phyloP scores from a whole-genome alignment of 257 asterid genomes.

The Agastache rugosa region DNA sequence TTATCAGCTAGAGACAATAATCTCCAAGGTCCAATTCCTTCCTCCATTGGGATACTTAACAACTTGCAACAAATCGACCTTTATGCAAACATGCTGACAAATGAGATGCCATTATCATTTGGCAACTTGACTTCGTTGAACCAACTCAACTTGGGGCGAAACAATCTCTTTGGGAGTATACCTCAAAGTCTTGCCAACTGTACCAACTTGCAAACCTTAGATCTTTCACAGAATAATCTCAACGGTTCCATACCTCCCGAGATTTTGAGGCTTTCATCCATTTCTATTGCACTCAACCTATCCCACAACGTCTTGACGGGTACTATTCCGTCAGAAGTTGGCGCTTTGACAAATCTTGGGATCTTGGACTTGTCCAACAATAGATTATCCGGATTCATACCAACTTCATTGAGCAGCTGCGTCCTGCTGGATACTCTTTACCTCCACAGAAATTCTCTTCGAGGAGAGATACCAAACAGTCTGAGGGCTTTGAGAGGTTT shows the following conservation, averaged over 20 bases:
- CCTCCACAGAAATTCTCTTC: constrained; percentile 28
- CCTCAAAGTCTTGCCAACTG: constrained; percentile 31
- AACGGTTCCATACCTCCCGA: constrained; percentile 27
- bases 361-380: constrained; percentile 32
- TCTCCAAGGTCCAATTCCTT: neutral
- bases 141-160: neutral
- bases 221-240: constrained; percentile 28
- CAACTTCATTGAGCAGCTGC: constrained; percentile 32
- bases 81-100: neutral
- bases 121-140: constrained; percentile 24
- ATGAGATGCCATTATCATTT: constrained; percentile 27
- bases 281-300: constrained; percentile 16
- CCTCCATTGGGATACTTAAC: neutral
- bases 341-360: constrained; percentile 18
- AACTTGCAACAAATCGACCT: neutral
- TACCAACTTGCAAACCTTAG: neutral
- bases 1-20: fast-evolving
- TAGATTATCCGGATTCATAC: constrained; percentile 39
- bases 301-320: constrained; percentile 27
- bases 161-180: constrained; percentile 32
- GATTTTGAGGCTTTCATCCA: constrained; percentile 25
- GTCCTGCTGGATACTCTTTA: constrained; percentile 8
- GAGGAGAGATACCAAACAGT: constrained; percentile 38
- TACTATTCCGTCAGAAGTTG: constrained; percentile 32
- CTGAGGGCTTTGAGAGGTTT: constrained; percentile 40